Evolutionary conservation across 2,329 filamentous ascomycete genomes (phyloP).

Genomic region (Aspergillus ochraceus): DNA sequence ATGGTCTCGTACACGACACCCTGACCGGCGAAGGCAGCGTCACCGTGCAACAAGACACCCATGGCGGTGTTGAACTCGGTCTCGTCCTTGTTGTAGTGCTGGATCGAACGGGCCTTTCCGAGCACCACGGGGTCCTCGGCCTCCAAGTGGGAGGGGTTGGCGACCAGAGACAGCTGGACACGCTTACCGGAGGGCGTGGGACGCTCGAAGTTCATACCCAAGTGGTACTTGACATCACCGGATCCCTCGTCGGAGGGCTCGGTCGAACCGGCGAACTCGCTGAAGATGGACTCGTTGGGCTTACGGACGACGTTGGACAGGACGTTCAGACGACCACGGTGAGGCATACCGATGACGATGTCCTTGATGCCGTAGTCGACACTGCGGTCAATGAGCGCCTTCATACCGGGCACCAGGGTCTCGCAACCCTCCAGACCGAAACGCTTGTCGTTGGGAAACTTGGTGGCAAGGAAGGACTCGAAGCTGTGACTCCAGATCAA

Average conservation of each 20-base stretch:
- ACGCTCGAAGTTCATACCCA: constrained; percentile 99
- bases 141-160: constrained; percentile 97
- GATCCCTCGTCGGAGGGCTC: constrained; percentile 93
- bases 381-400: constrained; percentile 95
- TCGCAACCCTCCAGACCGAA: constrained; percentile 98
- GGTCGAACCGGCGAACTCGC: constrained; percentile 86
- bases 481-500: constrained; percentile 99
- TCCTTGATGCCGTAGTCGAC: constrained; percentile 99
- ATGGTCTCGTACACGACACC: constrained; percentile 98
- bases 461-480: constrained; percentile 90
- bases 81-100: constrained; percentile 99
- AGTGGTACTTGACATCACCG: constrained; percentile 98
- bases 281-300: constrained; percentile 99
- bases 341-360: constrained; percentile 99
- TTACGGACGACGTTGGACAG: constrained; percentile 98
- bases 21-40: constrained; percentile 94
- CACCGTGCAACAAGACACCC: constrained; percentile 93
- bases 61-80: constrained; percentile 84
- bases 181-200: constrained; percentile 98
- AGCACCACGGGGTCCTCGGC: constrained; percentile 97
- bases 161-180: constrained; percentile 96
- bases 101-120: constrained; percentile 94
- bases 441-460: constrained; percentile 99
- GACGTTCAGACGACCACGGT: constrained; percentile 96
- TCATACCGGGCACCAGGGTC: constrained; percentile 97